These are phyloP conservation scores for Funneliformis caledonium DNA, from an alignment of 371 early-diverging fungal species.

Conservation along the genomic window DNA sequence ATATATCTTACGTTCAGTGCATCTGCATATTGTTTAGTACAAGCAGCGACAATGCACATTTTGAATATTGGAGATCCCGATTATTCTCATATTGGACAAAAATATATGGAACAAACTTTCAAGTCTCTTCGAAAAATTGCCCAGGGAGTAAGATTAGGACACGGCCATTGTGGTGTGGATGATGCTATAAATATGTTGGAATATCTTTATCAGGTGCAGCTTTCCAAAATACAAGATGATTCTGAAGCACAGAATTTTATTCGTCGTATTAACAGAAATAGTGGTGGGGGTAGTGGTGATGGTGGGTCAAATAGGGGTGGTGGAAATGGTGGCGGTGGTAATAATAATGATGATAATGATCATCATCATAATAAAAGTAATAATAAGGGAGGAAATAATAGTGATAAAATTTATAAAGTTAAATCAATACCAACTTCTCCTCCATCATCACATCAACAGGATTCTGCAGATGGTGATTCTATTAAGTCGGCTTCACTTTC, in stretches of 20 bases:
- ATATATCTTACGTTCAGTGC: neutral
- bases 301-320: neutral
- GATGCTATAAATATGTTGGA: constrained; percentile 1
- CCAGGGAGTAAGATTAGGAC: neutral
- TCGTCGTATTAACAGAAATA: neutral
- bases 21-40: neutral
- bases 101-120: neutral
- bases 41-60: neutral
- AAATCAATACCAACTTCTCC: constrained; percentile 17
- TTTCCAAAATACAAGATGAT: neutral
- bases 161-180: constrained; percentile 16
- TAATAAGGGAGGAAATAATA: neutral
- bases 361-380: neutral
- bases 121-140: neutral
- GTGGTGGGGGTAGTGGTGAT: neutral
- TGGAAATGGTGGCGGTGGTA: neutral
- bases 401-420: neutral
- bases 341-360: constrained; percentile 11
- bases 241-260: neutral
- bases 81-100: neutral
- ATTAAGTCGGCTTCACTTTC: neutral
- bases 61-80: constrained; percentile 13
- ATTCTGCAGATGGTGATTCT: neutral
- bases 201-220: constrained; percentile 11
- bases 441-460: constrained; percentile 11